Conservation (phyloP, 805 yeast species). For the Schwanniomyces yamadae region DNA sequence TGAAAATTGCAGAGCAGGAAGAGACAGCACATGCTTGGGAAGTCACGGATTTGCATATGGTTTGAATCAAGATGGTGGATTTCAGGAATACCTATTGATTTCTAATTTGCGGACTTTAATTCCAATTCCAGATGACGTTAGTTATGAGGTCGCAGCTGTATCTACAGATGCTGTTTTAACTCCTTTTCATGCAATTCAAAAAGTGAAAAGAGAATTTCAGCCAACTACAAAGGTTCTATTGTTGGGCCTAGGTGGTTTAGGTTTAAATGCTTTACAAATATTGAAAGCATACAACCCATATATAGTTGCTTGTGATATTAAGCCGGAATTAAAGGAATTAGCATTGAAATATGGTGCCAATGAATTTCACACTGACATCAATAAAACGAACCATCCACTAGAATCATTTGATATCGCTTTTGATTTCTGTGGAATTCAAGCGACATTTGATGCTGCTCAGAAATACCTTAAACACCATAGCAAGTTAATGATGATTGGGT, state of each 20-base stretch:
- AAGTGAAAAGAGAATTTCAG: conserved; percentile 23
- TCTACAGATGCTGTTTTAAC: conserved; percentile 44
- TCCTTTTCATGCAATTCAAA: conserved; percentile 42
- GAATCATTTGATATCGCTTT: conserved; percentile 40
- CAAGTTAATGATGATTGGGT: conserved; percentile 42
- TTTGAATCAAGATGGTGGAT: conserved; percentile 39
- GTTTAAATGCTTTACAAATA: conserved; percentile 43
- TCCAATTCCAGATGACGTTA: conserved; percentile 40
- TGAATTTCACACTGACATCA: conserved; percentile 36
- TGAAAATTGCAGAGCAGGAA: conserved; percentile 31
- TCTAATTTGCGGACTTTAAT: conserved; percentile 33
- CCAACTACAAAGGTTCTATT: conserved; percentile 39
- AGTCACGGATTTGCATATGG: conserved; percentile 30
- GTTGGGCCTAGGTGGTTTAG: conserved; percentile 44
- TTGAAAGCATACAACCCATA: conserved; percentile 30
- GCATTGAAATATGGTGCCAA: conserved; percentile 41
- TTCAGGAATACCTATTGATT: conserved; percentile 38
- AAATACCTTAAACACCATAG: conserved; percentile 36
- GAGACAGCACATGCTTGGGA: conserved; percentile 29
- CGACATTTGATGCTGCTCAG: conserved; percentile 26
- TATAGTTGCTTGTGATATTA: conserved; percentile 34
- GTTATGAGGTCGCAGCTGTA: conserved; percentile 40
- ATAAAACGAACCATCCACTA: conserved; percentile 20
- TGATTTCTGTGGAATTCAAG: conserved; percentile 39
- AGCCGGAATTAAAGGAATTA: conserved; percentile 20